These are phyloP conservation scores for Millerago galiae DNA, from an alignment of 805 yeast species.

Conservation along the genomic window DNA sequence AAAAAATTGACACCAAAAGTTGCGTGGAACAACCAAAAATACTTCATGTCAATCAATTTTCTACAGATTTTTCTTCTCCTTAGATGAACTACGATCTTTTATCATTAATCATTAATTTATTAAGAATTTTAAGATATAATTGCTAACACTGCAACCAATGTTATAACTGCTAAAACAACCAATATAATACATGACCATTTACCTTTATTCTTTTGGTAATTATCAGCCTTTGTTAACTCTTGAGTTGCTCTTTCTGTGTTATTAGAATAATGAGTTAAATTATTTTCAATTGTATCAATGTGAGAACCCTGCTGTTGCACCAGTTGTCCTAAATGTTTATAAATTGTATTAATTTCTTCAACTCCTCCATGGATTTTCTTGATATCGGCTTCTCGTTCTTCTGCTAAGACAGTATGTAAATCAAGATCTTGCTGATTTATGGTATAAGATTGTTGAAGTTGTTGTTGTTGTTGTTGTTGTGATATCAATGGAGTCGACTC, in stretches of 20 bases:
- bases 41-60: not conserved
- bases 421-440: slow-evolving; percentile 47
- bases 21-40: slow-evolving; percentile 1
- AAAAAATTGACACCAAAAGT: slow-evolving; percentile 6
- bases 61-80: not conserved
- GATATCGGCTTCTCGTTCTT: slow-evolving; percentile 71
- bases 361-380: slow-evolving; percentile 70
- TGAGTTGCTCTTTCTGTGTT: slow-evolving; percentile 66
- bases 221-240: slow-evolving; percentile 69
- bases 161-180: slow-evolving; percentile 49
- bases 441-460: slow-evolving; percentile 30
- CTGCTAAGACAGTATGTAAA: slow-evolving; percentile 56
- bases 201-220: slow-evolving; percentile 61
- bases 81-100: too few relatives aligned
- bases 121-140: slow-evolving; percentile 20
- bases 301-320: slow-evolving; percentile 83
- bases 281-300: slow-evolving; percentile 78
- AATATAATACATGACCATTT: slow-evolving; percentile 70
- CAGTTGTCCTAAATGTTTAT: slow-evolving; percentile 70
- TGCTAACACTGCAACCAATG: slow-evolving; percentile 52
- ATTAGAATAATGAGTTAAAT: slow-evolving; percentile 53
- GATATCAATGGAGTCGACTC: slow-evolving; percentile 20
- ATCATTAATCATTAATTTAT: too few relatives aligned
- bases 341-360: slow-evolving; percentile 77
- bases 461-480: slow-evolving; percentile 27